Base-by-base conservation (phyloP, 441 rosid genomes). In the Croton setiger region DNA sequence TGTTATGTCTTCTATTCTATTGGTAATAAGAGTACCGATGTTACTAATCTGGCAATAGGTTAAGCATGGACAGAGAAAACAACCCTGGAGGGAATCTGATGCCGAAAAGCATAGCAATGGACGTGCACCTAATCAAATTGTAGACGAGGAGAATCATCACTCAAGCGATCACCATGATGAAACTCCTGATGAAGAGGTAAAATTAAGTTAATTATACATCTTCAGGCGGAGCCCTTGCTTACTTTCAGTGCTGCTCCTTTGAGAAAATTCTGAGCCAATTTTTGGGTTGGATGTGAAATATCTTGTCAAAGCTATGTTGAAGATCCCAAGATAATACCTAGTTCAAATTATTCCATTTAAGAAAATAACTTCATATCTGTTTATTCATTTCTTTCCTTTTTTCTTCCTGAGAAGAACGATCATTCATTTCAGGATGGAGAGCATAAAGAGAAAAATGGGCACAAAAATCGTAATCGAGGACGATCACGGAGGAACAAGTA, bases 391-490 rank as follows among this genome's bases (percentile, higher is more conserved):
- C 31, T 27, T 27, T 27, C 31, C 31, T 27, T 27, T 27, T 27
- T 27, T 27, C 2, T 27, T 27, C 2, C 1, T 39, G 43, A 39
- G 4, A 4, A 39, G 6, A 4, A 9, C 17, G 17, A 6, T 20
- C 33, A 55, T 27, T 49, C 8, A 21, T 72, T 69, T 17, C 81
- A 91, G 97, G 92, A 79, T 0, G 78, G 76, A 10, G 92, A 83
- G 15, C 82, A 73, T n/a, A 89, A 80, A 79, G 92, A 85, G 55
- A 91, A 83, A 78, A 86, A 82, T 70, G 97, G 84, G 68, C 87
- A 82, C 60, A 81, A 70, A 72, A 77, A 62, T 70, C 79, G 80
- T 67, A 85, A 80, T 66, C 74, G 75, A 23, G 97, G 91, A 55
- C 83, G 84, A 44, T 57, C 80, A 43, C 85, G 87, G 73, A 84